phyloP scores from a whole-genome alignment of 1,284 basidiomycete species.

The Sutorius eximius region DNA sequence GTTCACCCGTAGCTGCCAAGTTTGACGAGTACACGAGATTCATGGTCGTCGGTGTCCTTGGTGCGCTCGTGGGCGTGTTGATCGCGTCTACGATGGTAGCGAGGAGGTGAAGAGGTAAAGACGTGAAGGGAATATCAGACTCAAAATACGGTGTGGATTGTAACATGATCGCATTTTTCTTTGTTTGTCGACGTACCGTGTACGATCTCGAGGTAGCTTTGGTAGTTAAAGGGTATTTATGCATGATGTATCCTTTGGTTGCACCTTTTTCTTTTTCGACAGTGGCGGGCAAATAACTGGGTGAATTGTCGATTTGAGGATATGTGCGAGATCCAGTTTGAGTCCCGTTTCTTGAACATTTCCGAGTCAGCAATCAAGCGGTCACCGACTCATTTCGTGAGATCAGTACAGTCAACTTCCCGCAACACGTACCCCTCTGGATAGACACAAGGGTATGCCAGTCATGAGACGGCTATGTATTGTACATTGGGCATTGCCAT shows the following conservation, averaged over 20 bases:
- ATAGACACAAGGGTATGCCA: no score
- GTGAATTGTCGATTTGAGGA: neutral
- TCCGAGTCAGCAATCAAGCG: neutral
- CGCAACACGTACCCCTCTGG: no score
- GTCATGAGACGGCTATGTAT: neutral
- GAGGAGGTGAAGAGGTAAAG: slow-evolving; percentile 15
- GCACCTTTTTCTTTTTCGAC: neutral
- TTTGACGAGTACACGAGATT: slow-evolving; percentile 63
- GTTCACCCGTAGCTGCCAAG: slow-evolving; percentile 38
- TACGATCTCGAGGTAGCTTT: neutral
- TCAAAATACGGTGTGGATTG: neutral
- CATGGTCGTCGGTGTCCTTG: slow-evolving; percentile 60
- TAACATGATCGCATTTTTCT: neutral
- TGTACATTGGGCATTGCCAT: neutral
- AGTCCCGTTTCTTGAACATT: no score
- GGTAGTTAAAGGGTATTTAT: slow-evolving; percentile 14
- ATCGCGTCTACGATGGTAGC: slow-evolving; percentile 46
- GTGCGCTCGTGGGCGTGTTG: slow-evolving; percentile 61
- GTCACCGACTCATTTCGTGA: neutral
- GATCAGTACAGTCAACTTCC: no score
- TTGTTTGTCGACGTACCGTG: neutral
- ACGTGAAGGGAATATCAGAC: neutral
- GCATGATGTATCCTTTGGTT: slow-evolving; percentile 6
- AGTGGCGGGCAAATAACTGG: neutral
- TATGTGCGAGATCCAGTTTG: neutral